A percentile compares a stretch with the other conserved stretches of the same genome.
Conservation (phyloP, 345 rosid genomes). For the Raphanus sativus region DNA sequence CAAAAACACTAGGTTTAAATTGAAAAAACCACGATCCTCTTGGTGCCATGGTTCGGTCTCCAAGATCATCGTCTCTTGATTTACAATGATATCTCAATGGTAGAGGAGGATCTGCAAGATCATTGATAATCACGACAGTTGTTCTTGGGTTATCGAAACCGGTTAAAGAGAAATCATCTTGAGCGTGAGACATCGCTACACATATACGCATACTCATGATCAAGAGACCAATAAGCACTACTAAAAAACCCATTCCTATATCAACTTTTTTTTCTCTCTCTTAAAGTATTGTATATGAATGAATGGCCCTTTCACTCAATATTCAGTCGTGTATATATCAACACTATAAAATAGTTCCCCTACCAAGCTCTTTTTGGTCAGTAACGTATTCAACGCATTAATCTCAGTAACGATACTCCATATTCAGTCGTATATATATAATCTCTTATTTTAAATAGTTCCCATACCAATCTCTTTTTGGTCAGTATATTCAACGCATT, state of each 20-base stretch:
- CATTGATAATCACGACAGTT: neutral
- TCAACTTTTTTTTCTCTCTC: neutral
- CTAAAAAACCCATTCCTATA: neutral
- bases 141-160: neutral
- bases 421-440: no score
- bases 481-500: no score
- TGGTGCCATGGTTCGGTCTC: neutral
- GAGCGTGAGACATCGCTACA: neutral
- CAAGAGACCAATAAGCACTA: neutral
- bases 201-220: neutral
- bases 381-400: neutral
- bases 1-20: neutral
- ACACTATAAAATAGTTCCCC: neutral
- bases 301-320: neutral
- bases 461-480: no score
- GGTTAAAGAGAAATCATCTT: neutral
- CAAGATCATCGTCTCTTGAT: slow-evolving; percentile 8
- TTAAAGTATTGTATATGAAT: neutral
- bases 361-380: neutral
- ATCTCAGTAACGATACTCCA: no score
- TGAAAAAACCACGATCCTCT: neutral
- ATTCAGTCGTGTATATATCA: neutral
- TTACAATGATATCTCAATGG: neutral
- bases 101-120: neutral
- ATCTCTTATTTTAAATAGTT: no score